Evolutionary conservation across 1,284 basidiomycete species (phyloP).

Genomic region (Cryptococcus maquisensis): DNA sequence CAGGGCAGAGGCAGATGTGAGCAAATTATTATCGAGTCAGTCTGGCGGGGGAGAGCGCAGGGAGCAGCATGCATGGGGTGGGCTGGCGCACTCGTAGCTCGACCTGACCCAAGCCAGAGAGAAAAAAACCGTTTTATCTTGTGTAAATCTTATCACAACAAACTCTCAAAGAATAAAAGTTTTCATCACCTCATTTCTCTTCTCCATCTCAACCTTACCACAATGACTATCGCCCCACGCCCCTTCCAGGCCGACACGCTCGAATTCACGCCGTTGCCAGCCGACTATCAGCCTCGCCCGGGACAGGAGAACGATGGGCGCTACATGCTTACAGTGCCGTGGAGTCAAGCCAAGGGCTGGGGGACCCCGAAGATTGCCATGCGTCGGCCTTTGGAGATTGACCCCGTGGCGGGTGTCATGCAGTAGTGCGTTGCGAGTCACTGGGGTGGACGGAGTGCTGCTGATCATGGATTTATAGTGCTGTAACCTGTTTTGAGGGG

Average conservation of each 20-base stretch:
- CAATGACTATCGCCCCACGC: conserved; percentile 6
- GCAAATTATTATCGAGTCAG: no score
- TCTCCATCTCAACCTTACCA: background rate
- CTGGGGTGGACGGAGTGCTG: no score
- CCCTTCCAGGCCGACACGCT: conserved; percentile 31
- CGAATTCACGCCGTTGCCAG: conserved; percentile 37
- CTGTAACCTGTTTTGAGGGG: conserved; percentile 46
- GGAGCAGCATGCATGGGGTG: no score
- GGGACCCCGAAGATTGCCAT: conserved; percentile 41
- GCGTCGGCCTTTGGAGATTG: conserved; percentile 32
- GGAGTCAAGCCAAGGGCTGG: conserved; percentile 40
- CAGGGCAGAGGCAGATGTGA: no score
- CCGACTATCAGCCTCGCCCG: conserved; percentile 23
- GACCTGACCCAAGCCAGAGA: no score
- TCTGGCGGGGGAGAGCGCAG: no score
- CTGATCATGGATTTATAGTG: no score
- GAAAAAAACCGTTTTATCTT: no score
- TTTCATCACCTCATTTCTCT: background rate
- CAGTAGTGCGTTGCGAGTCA: conserved; percentile 24
- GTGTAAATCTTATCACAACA: no score
- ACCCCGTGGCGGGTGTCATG: conserved; percentile 40
- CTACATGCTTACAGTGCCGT: conserved; percentile 40
- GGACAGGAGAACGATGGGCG: conserved; percentile 32
- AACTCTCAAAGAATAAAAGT: background rate
- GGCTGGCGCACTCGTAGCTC: no score